Evolutionary conservation across 1,284 basidiomycete species (phyloP).

Genomic region (Tilletiaria anomala): DNA sequence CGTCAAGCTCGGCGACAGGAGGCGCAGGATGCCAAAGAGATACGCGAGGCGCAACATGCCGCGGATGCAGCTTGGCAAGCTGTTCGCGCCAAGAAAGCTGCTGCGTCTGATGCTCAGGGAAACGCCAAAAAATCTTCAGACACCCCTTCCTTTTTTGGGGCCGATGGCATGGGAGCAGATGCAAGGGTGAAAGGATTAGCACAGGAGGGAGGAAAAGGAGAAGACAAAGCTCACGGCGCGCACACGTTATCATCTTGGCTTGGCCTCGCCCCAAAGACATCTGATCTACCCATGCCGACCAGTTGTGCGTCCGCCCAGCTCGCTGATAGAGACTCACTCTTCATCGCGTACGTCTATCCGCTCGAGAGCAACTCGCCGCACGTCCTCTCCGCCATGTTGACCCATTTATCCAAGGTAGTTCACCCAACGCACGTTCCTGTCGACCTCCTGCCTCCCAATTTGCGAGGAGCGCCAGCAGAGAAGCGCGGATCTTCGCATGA

Average conservation of each 20-base stretch:
- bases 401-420: slow-evolving; percentile 25
- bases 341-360: slow-evolving; percentile 32
- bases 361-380: slow-evolving; percentile 1
- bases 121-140: no score
- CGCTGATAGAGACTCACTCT: slow-evolving; percentile 30
- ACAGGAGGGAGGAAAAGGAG: no score
- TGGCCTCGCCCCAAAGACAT: neutral
- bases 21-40: no score
- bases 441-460: slow-evolving; percentile 13
- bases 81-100: no score
- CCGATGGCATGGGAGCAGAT: no score
- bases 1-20: no score
- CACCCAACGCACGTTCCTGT: slow-evolving; percentile 22
- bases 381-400: slow-evolving; percentile 15
- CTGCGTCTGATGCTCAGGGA: no score
- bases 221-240: no score
- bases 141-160: no score
- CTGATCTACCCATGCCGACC: neutral
- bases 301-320: neutral
- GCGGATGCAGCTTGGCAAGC: no score
- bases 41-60: no score
- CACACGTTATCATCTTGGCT: neutral
- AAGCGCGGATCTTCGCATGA: slow-evolving; percentile 22
- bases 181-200: no score
- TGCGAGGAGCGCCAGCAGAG: slow-evolving; percentile 1